Conservation (phyloP, 2,329 filamentous ascomycete species). For the Clarireedia homoeocarpa region DNA sequence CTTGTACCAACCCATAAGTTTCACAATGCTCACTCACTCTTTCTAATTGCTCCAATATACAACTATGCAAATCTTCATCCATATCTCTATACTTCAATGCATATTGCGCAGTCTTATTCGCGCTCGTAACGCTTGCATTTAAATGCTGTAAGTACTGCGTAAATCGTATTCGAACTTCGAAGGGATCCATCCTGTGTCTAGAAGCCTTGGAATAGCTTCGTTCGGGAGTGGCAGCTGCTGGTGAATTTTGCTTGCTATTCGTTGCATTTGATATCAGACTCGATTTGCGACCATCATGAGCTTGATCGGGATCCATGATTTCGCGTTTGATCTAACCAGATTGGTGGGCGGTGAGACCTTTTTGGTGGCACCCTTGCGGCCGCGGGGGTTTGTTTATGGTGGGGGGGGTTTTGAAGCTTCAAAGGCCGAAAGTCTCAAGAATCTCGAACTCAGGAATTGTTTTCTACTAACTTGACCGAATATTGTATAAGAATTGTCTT, state of each 20-base stretch:
- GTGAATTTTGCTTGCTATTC: background rate
- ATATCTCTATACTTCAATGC: conserved; percentile 89
- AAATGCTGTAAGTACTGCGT: conserved; percentile 83
- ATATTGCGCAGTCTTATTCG: conserved; percentile 90
- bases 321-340: background rate
- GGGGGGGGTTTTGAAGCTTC: background rate
- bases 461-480: no score
- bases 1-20: background rate
- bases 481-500: background rate
- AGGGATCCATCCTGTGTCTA: conserved; percentile 52
- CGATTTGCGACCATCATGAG: background rate
- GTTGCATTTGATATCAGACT: background rate
- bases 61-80: conserved; percentile 95
- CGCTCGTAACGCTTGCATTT: conserved; percentile 80
- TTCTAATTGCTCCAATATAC: conserved; percentile 93
- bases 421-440: background rate
- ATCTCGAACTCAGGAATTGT: no score
- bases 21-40: conserved; percentile 43
- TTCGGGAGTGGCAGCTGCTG: conserved; percentile 5
- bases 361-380: background rate
- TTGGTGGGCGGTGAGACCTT: background rate
- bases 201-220: conserved; percentile 4
- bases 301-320: background rate
- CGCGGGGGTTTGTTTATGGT: background rate
- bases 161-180: conserved; percentile 97